Base-by-base conservation (phyloP, 1,139 yeast species). In the Lodderomyces jiufengensis region DNA sequence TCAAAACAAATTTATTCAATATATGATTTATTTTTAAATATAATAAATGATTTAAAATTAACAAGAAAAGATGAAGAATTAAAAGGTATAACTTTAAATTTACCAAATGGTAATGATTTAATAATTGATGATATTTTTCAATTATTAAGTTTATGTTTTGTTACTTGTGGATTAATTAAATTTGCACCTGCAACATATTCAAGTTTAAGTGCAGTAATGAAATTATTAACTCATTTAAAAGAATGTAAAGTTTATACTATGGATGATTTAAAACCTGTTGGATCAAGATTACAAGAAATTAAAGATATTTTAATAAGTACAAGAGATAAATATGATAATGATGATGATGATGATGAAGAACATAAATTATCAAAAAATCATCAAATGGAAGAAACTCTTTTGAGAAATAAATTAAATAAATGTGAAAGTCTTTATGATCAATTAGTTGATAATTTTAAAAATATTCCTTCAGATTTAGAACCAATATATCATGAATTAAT, bases 121-220 rank as follows among this genome's bases (percentile, higher is more conserved):
- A 69, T 84, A n/a, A 70, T 85, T 27, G 95, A 87, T 55, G 97
- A 92, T 51, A 84, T 84, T 18, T 85, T 92, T 70, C 96, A 90
- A 57, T 66, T 92, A 36, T 64, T 90, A 34, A 83, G 95, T 10
- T 66, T 92, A 38, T 84, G 95, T 45, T 85, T 88, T 57, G 76
- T 90, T 47, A 86, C 97, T 1, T 94, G 94, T 43, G 98, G 98
- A 3, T 70, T 87, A 48, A 84, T 84, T 38, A 82, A 87, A 48
- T 76, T 86, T 29, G 95, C 96, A 1, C 96, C 97, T 1, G 95
- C 97, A 3, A 86, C 95, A 1, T 92, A 84, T 60, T 88, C 95
- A 7, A 84, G 95, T 6, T 66, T 90, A 33, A 73, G 88, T 31
- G 86, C 97, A 0, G 95, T 92, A 9, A 80, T 80, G 59, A 78